Conservation (phyloP, 2,329 filamentous ascomycete genomes). For the Plectosphaerella plurivora region DNA sequence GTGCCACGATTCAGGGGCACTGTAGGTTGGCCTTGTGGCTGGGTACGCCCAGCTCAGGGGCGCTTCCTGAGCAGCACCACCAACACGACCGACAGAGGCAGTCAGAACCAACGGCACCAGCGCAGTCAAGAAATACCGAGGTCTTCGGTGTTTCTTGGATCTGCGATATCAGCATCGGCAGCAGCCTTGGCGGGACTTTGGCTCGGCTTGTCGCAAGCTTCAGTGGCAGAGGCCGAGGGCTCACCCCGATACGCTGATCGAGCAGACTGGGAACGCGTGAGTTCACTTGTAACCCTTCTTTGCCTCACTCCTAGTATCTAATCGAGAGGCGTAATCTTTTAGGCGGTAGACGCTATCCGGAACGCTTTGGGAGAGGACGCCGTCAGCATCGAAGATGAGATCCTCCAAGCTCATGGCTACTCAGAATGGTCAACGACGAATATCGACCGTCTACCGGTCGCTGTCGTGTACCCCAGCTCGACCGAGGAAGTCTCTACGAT, state of each 20-base stretch:
- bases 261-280: not conserved
- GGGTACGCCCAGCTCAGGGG: too few relatives aligned
- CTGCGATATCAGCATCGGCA: not conserved
- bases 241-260: not conserved
- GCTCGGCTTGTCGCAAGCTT: not conserved
- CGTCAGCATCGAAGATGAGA: not conserved
- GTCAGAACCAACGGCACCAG: not conserved
- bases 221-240: not conserved
- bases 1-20: too few relatives aligned
- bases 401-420: not conserved
- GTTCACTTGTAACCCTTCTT: not conserved
- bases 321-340: too few relatives aligned
- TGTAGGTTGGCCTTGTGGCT: too few relatives aligned
- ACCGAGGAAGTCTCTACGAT: constrained; percentile 58
- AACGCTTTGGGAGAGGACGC: not conserved
- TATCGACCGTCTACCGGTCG: constrained; percentile 45
- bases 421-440: not conserved
- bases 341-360: not conserved
- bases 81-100: not conserved
- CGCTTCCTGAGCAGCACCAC: not conserved
- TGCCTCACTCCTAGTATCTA: not conserved
- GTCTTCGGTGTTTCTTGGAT: not conserved
- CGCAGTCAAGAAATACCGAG: not conserved
- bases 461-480: constrained; percentile 58
- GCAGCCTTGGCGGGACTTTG: not conserved